Conservation (phyloP, 768 basidiomycete species). For the Panaeolus cyanescens region DNA sequence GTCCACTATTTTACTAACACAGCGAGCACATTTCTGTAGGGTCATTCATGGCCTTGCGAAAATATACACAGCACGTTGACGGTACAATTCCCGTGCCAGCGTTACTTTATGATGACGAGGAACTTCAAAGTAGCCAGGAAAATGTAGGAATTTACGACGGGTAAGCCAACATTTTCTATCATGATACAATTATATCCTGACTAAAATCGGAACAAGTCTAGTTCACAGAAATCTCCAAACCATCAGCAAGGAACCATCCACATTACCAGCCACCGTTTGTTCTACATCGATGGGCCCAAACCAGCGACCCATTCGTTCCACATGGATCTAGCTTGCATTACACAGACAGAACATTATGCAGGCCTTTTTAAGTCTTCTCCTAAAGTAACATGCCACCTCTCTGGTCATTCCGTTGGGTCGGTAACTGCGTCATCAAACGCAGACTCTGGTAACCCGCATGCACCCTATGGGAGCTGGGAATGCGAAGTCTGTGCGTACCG, state of each 20-base stretch:
- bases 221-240: conserved; percentile 77
- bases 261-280: conserved; percentile 81
- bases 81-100: conserved; percentile 80
- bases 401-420: conserved; percentile 23
- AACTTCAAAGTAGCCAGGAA: conserved; percentile 71
- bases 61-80: conserved; percentile 60
- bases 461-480: conserved; percentile 66
- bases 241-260: conserved; percentile 77
- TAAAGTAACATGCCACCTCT: conserved; percentile 81
- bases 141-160: conserved; percentile 90
- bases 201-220: conserved; percentile 39
- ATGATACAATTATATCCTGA: conserved; percentile 8
- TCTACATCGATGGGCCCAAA: conserved; percentile 68
- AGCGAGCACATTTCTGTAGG: background rate
- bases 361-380: conserved; percentile 89
- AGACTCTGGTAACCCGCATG: conserved; percentile 23
- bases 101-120: conserved; percentile 81
- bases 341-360: conserved; percentile 84
- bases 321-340: conserved; percentile 63
- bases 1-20: conserved; percentile 9
- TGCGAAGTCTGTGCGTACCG: conserved; percentile 88
- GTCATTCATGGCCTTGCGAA: conserved; percentile 50
- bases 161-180: conserved; percentile 45
- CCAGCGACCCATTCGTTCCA: conserved; percentile 62
- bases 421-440: conserved; percentile 15